phyloP scores from a whole-genome alignment of 2,329 filamentous ascomycete species.

The Fusarium tupiense region DNA sequence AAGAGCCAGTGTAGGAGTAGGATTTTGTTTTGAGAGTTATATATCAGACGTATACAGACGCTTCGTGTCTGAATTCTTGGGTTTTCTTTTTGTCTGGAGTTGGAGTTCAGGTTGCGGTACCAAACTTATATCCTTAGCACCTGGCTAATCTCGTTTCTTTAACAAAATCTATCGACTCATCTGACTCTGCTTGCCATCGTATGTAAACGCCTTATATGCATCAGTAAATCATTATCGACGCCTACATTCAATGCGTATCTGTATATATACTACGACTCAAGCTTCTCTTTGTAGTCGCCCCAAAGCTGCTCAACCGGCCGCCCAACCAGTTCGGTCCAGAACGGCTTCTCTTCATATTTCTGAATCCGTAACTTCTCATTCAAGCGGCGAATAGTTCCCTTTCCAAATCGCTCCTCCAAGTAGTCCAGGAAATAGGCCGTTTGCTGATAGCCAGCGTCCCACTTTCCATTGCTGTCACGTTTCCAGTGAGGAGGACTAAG shows the following conservation, averaged over 20 bases:
- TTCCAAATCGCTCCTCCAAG: slow-evolving; percentile 74
- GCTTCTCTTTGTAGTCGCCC: slow-evolving; percentile 70
- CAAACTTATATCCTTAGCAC: slow-evolving; percentile 37
- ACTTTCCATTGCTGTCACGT: slow-evolving; percentile 65
- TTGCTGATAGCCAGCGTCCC: slow-evolving; percentile 90
- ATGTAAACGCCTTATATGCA: slow-evolving; percentile 3
- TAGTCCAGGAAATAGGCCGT: slow-evolving; percentile 93
- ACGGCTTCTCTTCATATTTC: slow-evolving; percentile 70
- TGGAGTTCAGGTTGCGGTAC: slow-evolving; percentile 30
- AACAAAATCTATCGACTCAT: slow-evolving; percentile 7
- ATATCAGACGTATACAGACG: slow-evolving; percentile 1
- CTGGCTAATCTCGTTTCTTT: slow-evolving; percentile 23
- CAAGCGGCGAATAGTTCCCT: slow-evolving; percentile 68
- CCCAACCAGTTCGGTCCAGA: slow-evolving; percentile 77
- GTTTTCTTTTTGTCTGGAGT: slow-evolving; percentile 22
- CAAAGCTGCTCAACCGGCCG: slow-evolving; percentile 75
- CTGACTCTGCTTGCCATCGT: neutral
- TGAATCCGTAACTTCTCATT: slow-evolving; percentile 73
- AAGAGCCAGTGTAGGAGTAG: neutral
- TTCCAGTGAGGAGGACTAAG: slow-evolving; percentile 88
- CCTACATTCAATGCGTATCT: neutral
- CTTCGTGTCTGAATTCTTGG: neutral
- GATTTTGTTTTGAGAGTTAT: slow-evolving; percentile 1
- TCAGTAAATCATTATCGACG: neutral
- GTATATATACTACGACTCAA: slow-evolving; percentile 26